Evolutionary conservation across 306 rosid species (phyloP), one percentile per base, ranked within the genome.

Genomic region (Chamaecrista fasciculata): DNA sequence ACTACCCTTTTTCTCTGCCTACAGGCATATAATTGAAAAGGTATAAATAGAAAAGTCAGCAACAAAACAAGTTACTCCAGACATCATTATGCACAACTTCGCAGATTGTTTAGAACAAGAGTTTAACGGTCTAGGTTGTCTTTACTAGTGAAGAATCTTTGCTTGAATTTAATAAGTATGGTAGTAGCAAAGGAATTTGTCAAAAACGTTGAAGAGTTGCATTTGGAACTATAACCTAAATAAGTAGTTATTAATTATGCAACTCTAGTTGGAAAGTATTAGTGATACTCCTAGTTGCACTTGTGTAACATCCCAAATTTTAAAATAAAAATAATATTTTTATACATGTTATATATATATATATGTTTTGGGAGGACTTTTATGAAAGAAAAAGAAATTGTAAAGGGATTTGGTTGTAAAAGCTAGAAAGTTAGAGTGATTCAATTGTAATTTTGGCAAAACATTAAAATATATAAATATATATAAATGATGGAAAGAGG

Each of bases 1-100:
- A 5, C 83, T 72, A 21, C 87, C 98, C 79, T 65, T 92, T 61
- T 92, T 92, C 59, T 92, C 98, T 24, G 93, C 96, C 96, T 92
- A 91, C 43, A 73, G 40, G 64, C 58, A 78, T 78, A 66, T 60
- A n/a, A 73, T 47, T 40, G 66, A 14, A 50, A 72, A 69, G 59
- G 46, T 43, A 29, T 67, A 66, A 36, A 57, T 57, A 69, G 28
- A 56, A 69, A 69, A 16, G 70, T 77, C 62, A 79, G 78, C 25
- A 53, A 24, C 26, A 79, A 50, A 75, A 58, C n/a, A n/a, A 68
- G 58, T n/a, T 50, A 70, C 57, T 57, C 16, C 31, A 37, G 15
- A 64, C 25, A 55, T 6, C 26, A 67, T 14, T 44, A 23, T 42
- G 42, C 58, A n/a, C n/a, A n/a, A 68, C 73, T 40, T 66, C 51